Conservation (phyloP, 1,139 yeast genomes). For the Pichia sorboxylosa region DNA sequence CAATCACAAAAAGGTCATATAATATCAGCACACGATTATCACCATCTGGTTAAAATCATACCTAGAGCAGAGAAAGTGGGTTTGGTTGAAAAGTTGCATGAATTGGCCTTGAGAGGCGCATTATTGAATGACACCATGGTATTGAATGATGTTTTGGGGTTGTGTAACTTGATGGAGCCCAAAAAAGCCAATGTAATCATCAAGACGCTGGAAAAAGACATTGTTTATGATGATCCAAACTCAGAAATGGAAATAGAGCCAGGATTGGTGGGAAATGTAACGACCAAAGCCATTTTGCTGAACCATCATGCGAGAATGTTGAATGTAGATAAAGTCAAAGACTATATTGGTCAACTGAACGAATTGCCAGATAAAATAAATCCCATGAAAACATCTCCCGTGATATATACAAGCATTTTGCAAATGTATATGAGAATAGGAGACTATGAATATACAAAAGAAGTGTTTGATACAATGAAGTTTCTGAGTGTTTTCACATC, state of each 20-base stretch:
- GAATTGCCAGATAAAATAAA: conserved; percentile 7
- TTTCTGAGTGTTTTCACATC: conserved; percentile 52
- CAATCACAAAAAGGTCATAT: conserved; percentile 1
- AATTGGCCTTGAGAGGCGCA: conserved; percentile 21
- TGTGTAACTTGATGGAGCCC: conserved; percentile 8
- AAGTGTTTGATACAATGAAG: conserved; percentile 77
- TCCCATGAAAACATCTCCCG: conserved; percentile 24
- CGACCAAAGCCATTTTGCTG: conserved; percentile 35
- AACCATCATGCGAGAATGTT: conserved; percentile 21
- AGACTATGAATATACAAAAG: conserved; percentile 52
- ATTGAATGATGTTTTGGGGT: conserved; percentile 28
- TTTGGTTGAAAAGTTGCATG: conserved; percentile 29
- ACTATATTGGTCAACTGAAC: conserved; percentile 10
- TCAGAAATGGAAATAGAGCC: not conserved
- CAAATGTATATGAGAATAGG: conserved; percentile 51
- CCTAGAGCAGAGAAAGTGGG: conserved; percentile 30
- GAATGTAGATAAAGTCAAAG: conserved; percentile 28
- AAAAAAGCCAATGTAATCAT: conserved; percentile 7
- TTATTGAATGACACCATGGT: conserved; percentile 23
- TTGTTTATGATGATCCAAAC: conserved; percentile 5
- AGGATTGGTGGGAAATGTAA: conserved; percentile 25
- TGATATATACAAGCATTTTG: conserved; percentile 51
- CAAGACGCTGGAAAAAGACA: conserved; percentile 22
- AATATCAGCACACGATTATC: conserved; percentile 26
- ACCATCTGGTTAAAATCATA: conserved; percentile 31